Evolutionary conservation across 176 grass and related monocot genomes (phyloP).

Genomic region (Typha latifolia): DNA sequence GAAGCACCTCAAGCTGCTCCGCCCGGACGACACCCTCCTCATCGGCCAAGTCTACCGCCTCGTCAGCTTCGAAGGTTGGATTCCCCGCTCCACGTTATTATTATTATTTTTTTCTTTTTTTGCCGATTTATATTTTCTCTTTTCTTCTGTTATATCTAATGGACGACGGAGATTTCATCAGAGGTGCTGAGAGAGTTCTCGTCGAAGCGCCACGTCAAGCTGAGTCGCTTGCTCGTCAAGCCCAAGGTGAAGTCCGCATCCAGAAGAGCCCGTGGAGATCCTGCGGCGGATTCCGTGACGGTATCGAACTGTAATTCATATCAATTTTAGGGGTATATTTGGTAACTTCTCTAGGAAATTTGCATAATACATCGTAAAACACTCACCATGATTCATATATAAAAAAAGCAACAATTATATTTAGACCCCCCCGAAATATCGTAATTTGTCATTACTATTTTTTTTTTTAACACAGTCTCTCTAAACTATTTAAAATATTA

Average conservation of each 20-base stretch:
- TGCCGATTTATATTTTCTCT: too few species aligned
- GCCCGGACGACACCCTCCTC: slow-evolving; percentile 54
- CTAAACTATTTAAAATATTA: too few species aligned
- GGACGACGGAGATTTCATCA: background rate
- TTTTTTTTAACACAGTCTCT: too few species aligned
- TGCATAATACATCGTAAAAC: too few species aligned
- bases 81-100: background rate
- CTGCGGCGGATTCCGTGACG: background rate
- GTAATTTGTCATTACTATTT: too few species aligned
- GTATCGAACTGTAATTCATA: background rate
- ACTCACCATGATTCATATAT: too few species aligned
- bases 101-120: background rate
- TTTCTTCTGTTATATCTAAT: background rate
- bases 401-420: too few species aligned
- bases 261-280: background rate
- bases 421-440: too few species aligned
- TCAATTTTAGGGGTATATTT: too few species aligned
- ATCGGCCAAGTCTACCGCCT: slow-evolving; percentile 88
- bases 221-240: slow-evolving; percentile 12
- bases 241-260: background rate
- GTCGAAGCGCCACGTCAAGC: slow-evolving; percentile 19
- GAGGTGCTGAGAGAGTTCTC: slow-evolving; percentile 35
- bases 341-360: too few species aligned
- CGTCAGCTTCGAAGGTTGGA: slow-evolving; percentile 62
- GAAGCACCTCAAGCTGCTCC: slow-evolving; percentile 84